Base-by-base conservation (phyloP, 75 land plant species). In the Selaginella tamariscina region DNA sequence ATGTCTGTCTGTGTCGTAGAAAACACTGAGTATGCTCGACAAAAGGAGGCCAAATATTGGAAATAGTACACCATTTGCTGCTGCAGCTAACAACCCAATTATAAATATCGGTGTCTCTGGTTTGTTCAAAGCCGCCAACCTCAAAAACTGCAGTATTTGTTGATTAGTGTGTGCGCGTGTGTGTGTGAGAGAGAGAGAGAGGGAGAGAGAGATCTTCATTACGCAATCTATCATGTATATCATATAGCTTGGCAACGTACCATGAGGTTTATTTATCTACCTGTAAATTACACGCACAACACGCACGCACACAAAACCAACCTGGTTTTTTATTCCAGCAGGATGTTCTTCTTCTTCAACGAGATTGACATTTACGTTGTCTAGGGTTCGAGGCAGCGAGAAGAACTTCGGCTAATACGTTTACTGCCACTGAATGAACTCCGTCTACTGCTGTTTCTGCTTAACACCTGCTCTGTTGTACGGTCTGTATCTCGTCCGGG, bases 21-120 rank as follows among this genome's bases (percentile, higher is more conserved):
- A 86, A 27, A 74, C 32, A 0, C 70, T 74, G 57, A 88, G 82
- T 9, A 84, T 78, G 31, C 65, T 74, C 0, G 93, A 84, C 24
- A 88, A 2, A 0, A 88, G 65, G 24, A 86, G 56, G 27, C 84
- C 86, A 72, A 80, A 86, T 9, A 76, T 64, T 8, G 93, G 93
- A 33, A 86, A 66, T 67, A 81, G 69, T 0, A 66, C 30, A 0
- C 93, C 93, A 74, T 74, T 74, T 24, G n/a, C 32, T 1, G 39
- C 67, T 39, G 91, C 85, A 65, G 74, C 85, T 26, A 82, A 0
- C n/a, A 78, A 66, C 32, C 91, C 91, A 9, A n/a, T 5, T 2
- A 59, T 23, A n/a, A n/a, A 5, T 5, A 59, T 5, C 27, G 62
- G 62, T 23, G 24, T n/a, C 26, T 59, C 62, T 5, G 23, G 23